Evolutionary conservation across 345 rosid genomes (phyloP).

Genomic region (Syzygium jambos): DNA sequence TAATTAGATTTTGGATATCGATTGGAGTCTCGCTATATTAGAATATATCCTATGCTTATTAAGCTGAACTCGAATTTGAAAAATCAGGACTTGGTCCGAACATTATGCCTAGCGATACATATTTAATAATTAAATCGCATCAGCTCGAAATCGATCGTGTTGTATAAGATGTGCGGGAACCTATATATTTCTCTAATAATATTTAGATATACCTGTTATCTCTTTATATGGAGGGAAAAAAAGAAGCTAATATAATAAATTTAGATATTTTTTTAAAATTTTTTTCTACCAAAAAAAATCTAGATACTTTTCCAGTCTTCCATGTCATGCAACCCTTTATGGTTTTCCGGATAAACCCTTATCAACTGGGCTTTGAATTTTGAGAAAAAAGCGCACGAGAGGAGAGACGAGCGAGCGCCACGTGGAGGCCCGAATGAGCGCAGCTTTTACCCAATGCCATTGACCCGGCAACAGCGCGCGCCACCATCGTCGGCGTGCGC

Average conservation of each 20-base stretch:
- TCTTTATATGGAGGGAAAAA: too few species aligned
- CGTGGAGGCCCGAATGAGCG: neutral
- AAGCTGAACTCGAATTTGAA: fast-evolving
- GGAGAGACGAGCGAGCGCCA: neutral
- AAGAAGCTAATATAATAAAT: too few species aligned
- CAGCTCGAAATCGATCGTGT: neutral
- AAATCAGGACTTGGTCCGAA: fast-evolving
- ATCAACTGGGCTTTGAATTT: neutral
- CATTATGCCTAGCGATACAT: neutral
- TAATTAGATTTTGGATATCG: neutral
- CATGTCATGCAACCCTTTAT: neutral
- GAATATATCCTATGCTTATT: neutral
- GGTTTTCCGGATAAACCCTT: neutral
- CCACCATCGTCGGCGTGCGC: neutral
- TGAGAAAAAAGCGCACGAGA: neutral
- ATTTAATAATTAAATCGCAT: neutral
- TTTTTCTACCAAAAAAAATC: too few species aligned
- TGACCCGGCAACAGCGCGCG: neutral
- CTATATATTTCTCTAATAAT: too few species aligned
- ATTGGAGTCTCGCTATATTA: fast-evolving
- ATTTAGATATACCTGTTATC: too few species aligned
- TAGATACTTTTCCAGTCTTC: neutral
- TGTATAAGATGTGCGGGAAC: neutral
- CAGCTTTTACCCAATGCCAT: neutral
- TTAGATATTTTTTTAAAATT: too few species aligned